A percentile compares a stretch with the other conserved stretches of the same genome.
phyloP scores from a whole-genome alignment of 2,329 filamentous ascomycete species.

The Hirsutella minnesotensis region DNA sequence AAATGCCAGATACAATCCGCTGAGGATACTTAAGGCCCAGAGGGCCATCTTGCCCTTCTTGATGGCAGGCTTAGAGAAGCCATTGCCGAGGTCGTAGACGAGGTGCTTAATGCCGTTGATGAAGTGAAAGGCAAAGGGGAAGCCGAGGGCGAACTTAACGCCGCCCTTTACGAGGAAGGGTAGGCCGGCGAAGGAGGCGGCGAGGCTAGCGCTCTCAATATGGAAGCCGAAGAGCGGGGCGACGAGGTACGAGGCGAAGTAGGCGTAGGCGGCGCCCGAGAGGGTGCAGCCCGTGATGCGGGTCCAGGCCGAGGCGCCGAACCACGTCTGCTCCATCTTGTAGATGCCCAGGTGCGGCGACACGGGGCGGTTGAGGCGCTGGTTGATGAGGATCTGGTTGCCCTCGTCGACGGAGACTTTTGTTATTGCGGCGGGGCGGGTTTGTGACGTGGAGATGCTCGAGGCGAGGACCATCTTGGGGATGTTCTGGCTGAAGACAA shows the following conservation, averaged over 20 bases:
- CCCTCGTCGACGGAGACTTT: constrained; percentile 42
- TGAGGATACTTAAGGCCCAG: constrained; percentile 32
- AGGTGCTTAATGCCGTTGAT: constrained; percentile 45
- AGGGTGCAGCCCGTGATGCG: constrained; percentile 72
- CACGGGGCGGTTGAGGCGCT: constrained; percentile 72
- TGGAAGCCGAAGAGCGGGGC: constrained; percentile 61
- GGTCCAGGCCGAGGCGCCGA: constrained; percentile 59
- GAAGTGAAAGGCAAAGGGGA: constrained; percentile 48
- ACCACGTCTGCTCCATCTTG: constrained; percentile 76
- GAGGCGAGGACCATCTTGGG: constrained; percentile 32
- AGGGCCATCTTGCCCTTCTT: constrained; percentile 32
- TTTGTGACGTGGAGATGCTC: constrained; percentile 29
- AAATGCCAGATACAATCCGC: constrained; percentile 34
- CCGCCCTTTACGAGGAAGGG: constrained; percentile 47
- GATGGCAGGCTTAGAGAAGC: constrained; percentile 37
- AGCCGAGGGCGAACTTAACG: constrained; percentile 42
- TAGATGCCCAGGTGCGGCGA: constrained; percentile 82
- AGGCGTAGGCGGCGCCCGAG: constrained; percentile 66
- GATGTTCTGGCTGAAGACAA: constrained; percentile 32
- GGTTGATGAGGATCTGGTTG: constrained; percentile 59
- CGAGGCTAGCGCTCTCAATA: constrained; percentile 47
- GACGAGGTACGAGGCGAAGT: constrained; percentile 68
- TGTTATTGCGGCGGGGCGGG: constrained; percentile 41
- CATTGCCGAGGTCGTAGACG: constrained; percentile 37
- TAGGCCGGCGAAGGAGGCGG: constrained; percentile 46